Base-by-base conservation (phyloP, 768 basidiomycete species). In the Leccinum disarticulatum region DNA sequence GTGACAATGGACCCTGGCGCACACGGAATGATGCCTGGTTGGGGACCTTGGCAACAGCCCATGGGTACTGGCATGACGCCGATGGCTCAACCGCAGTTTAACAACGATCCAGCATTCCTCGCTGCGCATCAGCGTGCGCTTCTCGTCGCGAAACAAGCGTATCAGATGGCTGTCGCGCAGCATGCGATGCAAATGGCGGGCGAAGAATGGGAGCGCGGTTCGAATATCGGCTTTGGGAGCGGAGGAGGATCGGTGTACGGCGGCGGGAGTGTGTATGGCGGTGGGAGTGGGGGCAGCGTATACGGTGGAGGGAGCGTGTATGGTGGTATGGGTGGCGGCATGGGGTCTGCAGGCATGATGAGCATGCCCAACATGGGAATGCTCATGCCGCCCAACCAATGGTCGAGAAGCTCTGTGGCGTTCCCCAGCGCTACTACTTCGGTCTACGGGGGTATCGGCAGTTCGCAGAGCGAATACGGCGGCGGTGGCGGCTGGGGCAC, bases 181-280 rank as follows among this genome's bases (percentile, higher is more conserved):
- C 93, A 94, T 64, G 93, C 93, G 5, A 88, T 93, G 83, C 88
- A 86, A 8, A 85, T 87, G 8, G 93, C 93, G n/a, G 91, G 83
- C 19, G 93, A 94, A 33, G 91, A 94, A 69, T 95, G 93, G 93
- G 93, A 95, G 69, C 86, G 92, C 35, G 82, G 84, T 7, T 91
- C 90, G 55, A 83, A 77, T 38, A 63, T 81, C 30, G 77, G 83
- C 17, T 77, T 75, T 61, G 77, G 77, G 15, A 66, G 72, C 7
- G 70, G 68, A 43, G 70, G 68, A 43, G 77, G 75, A 27, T 73
- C 74, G 46, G 72, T 70, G 31, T 75, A 74, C 50, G 72, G 74
- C 41, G 74, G 79, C 2, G 78, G 79, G 38, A 81, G 80, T 61
- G 79, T 81, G 52, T 83, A 81, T 66, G 80, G 81, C 3, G 80